Evolutionary conservation across 441 rosid species (phyloP).

Genomic region (Syzygium malaccense): DNA sequence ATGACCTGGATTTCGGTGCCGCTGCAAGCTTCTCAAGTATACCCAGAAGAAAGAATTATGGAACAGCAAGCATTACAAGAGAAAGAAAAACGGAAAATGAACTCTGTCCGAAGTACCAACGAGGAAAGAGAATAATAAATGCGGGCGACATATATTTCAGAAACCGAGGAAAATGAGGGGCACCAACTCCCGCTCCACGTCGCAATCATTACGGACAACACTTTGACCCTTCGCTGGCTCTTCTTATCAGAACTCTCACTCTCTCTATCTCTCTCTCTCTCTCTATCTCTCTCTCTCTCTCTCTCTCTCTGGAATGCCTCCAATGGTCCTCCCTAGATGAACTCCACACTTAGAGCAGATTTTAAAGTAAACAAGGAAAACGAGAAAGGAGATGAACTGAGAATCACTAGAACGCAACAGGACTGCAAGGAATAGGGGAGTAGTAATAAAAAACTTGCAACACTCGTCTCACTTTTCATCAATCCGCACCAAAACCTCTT

Average conservation of each 20-base stretch:
- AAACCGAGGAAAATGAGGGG: background rate
- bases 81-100: background rate
- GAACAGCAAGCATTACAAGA: background rate
- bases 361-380: background rate
- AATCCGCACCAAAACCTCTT: background rate
- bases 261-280: conserved; percentile 12
- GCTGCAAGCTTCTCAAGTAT: background rate
- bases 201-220: background rate
- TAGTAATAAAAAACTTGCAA: background rate
- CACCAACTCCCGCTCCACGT: background rate
- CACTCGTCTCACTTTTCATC: conserved; percentile 7
- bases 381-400: background rate
- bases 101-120: background rate
- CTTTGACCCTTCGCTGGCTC: conserved; percentile 10
- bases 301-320: background rate
- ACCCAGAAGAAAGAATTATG: background rate
- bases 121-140: background rate
- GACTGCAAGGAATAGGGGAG: background rate
- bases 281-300: conserved; percentile 6
- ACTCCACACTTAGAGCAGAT: background rate
- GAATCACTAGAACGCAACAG: background rate
- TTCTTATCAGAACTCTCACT: background rate
- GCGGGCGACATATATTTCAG: background rate
- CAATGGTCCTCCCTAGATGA: background rate
- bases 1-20: background rate